Base-by-base conservation (phyloP, 2,329 filamentous ascomycete species). In the Tricladium varicosporioides region DNA sequence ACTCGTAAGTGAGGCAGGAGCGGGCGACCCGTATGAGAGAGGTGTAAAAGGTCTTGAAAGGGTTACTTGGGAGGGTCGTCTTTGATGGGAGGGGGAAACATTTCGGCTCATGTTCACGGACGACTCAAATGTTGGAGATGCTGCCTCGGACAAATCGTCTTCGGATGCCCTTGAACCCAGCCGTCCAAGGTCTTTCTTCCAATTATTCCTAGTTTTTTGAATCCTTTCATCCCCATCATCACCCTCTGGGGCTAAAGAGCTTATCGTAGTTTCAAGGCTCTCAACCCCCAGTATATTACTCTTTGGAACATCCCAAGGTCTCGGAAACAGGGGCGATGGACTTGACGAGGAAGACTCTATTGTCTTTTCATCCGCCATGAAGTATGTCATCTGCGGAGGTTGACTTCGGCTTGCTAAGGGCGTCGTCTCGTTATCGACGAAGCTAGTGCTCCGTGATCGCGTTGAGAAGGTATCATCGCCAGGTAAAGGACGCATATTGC, bases 311-410 rank as follows among this genome's bases (percentile, higher is more conserved):
- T 76, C 75, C 56, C 69, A 69, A 51, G 64, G 64, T 56, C 66
- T 70, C 2, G 62, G 62, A 66, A 58, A 56, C 55, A 51, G 15
- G 32, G 52, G 48, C 10, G 48, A 51, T 15, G 62, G 63, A 40
- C 36, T 40, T 46, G 71, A 60, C 46, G 69, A 64, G 18, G 67
- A 68, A 47, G 72, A 67, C 51, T 78, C 75, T 58, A 82, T 70
- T 10, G 75, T 71, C 47, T 76, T 74, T 67, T 82, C 80, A 63
- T 80, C 77, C 63, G 76, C 75, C 50, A 82, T 66, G 60, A 80
- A 75, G 61, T 78, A 82, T 53, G 76, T 80, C 77, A 82, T 81
- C 48, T 79, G 76, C 53, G 74, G 73, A 50, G 61, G 54, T 49
- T 67, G 60, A 65, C 70, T 47, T 69, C 64, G 53, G 64, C 66